Percentiles rank a stretch among this genome's conserved stretches.
Conservation (phyloP, 2,329 filamentous ascomycete species). For the Fusarium falciforme region DNA sequence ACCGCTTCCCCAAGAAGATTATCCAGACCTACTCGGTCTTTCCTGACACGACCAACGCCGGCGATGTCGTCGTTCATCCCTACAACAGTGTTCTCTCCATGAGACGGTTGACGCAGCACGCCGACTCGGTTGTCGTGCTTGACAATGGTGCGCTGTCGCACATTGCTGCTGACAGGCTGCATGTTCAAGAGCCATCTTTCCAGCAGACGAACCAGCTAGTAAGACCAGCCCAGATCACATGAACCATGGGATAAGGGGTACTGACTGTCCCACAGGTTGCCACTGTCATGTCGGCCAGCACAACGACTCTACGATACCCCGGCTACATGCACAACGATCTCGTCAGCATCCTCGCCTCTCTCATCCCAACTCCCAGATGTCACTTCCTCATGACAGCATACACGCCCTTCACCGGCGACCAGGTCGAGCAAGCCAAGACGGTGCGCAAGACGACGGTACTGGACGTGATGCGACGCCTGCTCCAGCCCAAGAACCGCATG, state of each 20-base stretch:
- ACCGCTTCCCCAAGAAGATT: conserved; percentile 97
- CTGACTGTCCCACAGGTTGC: conserved; percentile 68
- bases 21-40: conserved; percentile 99
- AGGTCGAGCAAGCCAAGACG: conserved; percentile 96
- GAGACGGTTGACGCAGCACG: conserved; percentile 91
- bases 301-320: conserved; percentile 94
- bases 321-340: conserved; percentile 99
- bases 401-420: conserved; percentile 96
- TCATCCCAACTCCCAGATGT: conserved; percentile 95
- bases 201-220: conserved; percentile 97
- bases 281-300: conserved; percentile 98
- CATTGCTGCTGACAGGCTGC: conserved; percentile 93
- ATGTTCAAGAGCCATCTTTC: conserved; percentile 95
- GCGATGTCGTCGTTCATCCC: conserved; percentile 95
- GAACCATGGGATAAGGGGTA: not conserved
- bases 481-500: conserved; percentile 99
- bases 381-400: conserved; percentile 99
- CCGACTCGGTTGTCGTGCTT: conserved; percentile 95
- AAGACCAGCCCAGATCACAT: conserved; percentile 30
- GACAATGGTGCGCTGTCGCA: conserved; percentile 94
- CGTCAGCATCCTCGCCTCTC: conserved; percentile 92
- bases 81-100: conserved; percentile 97
- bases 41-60: conserved; percentile 87
- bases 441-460: conserved; percentile 98
- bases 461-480: conserved; percentile 93